phyloP scores from a whole-genome alignment of 164 flowering plant genomes.

The Amborella trichopoda region DNA sequence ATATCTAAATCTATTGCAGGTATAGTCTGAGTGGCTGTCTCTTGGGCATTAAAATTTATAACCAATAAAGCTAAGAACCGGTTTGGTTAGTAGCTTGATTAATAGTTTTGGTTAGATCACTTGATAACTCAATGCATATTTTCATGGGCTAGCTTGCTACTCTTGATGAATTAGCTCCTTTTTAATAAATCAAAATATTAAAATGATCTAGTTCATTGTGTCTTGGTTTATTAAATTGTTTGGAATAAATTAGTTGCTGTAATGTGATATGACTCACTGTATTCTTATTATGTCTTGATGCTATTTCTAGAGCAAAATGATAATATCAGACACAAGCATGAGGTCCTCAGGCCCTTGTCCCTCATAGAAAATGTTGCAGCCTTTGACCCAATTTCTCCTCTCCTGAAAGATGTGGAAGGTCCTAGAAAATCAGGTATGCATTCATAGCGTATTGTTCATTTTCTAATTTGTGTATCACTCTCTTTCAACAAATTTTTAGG shows the following conservation, averaged over 20 bases:
- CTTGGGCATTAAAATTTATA: constrained; percentile 12
- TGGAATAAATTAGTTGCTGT: background rate
- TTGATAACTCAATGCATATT: background rate
- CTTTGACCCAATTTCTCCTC: constrained; percentile 8
- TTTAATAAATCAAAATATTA: background rate
- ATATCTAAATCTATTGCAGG: no score
- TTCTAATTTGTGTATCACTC: background rate
- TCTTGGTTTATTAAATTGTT: background rate
- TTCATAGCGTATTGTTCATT: background rate
- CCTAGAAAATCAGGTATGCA: constrained; percentile 21
- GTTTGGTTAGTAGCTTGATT: constrained; percentile 14
- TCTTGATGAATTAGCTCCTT: background rate
- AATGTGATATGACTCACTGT: background rate
- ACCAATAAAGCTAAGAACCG: constrained; percentile 11
- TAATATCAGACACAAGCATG: constrained; percentile 5
- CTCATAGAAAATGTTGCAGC: constrained; percentile 17
- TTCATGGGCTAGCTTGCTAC: background rate
- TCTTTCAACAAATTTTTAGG: background rate
- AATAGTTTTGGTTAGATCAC: background rate
- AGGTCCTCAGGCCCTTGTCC: constrained; percentile 9
- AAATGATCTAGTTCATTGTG: background rate
- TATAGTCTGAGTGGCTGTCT: no score
- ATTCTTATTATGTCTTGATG: background rate
- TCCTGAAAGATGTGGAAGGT: constrained; percentile 14
- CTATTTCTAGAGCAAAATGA: constrained; percentile 13